Base-by-base conservation (phyloP, 2,329 filamentous ascomycete species). In the Ophiosphaerella korrae region DNA sequence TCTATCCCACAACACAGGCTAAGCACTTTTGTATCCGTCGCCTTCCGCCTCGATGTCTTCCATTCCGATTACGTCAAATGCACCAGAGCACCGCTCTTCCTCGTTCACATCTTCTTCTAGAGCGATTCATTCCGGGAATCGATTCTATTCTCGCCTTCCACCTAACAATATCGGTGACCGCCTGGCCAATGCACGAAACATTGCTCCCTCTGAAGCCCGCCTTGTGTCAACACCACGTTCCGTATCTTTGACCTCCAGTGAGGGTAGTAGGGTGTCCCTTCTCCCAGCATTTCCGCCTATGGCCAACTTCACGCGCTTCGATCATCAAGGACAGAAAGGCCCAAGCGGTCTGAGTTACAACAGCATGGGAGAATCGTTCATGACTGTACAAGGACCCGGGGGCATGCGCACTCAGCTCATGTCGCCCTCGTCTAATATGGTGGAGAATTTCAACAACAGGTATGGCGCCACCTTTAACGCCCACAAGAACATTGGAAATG, bases 121-220 rank as follows among this genome's bases (percentile, higher is more conserved):
- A 29, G 7, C 26, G 11, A 7, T 29, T 29, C 26, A 29, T 29
- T 11, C 26, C 6, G 5, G 11, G 7, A 6, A 6, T 11, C 11
- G 26, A 7, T 11, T 29, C 26, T 11, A 29, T 11, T 2, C 26
- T 13, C 55, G 45, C 7, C 31, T 16, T 32, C 18, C 36, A 4
- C 21, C 46, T 7, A 13, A 16, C 5, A 45, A 13, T 8, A 50
- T 55, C 32, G 51, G 56, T 3, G 16, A 42, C 38, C 50, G 48
- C 14, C 43, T 57, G 7, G 48, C 51, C 5, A 32, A 46, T 13
- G 56, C 51, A 5, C 56, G 53, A 18, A 46, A 48, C 13, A 31
- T 48, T 13, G 35, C 24, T 13, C 53, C 48, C 14, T 26, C 39
- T 5, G 34, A 49, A n/a, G 48, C 37, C 5, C 37, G 41, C 21